Conservation (phyloP, 768 basidiomycete genomes). For the Pleurotus giganteus region DNA sequence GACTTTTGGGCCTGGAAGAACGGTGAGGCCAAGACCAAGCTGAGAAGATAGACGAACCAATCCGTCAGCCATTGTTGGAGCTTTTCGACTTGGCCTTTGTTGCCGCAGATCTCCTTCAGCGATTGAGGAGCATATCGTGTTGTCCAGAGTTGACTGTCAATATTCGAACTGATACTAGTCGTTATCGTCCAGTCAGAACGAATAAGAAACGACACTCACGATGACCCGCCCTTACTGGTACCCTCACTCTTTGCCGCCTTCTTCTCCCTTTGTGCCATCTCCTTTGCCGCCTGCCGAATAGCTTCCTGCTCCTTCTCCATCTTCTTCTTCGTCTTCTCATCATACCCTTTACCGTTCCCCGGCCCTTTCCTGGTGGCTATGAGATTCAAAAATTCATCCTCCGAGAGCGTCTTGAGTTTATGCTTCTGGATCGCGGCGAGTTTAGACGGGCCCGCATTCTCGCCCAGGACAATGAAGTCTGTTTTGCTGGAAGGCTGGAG, state of each 20-base stretch:
- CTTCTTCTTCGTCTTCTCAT: conserved; percentile 82
- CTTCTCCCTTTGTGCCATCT: conserved; percentile 75
- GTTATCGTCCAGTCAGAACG: background rate
- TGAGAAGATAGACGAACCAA: no score
- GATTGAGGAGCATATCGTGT: conserved; percentile 89
- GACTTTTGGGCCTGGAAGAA: conserved; percentile 60
- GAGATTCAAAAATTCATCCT: conserved; percentile 84
- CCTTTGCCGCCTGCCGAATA: conserved; percentile 68
- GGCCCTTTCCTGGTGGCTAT: conserved; percentile 70
- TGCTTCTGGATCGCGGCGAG: conserved; percentile 85
- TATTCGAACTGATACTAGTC: conserved; percentile 23
- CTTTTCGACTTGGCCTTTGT: conserved; percentile 90
- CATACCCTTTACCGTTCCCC: conserved; percentile 44
- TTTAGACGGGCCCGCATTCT: conserved; percentile 86
- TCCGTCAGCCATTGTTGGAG: conserved; percentile 82
- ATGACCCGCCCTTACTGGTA: conserved; percentile 1
- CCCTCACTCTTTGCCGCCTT: conserved; percentile 38
- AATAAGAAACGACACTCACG: background rate
- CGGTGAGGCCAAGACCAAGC: conserved; percentile 2
- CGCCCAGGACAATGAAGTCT: conserved; percentile 84
- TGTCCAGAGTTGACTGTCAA: conserved; percentile 84
- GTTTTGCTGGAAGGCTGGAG: conserved; percentile 88
- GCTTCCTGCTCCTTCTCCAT: conserved; percentile 77
- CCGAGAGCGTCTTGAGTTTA: conserved; percentile 68
- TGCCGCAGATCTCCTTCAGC: conserved; percentile 91